Base-by-base conservation (phyloP, 805 yeast genomes). In the Dipodascopsis uninucleata region DNA sequence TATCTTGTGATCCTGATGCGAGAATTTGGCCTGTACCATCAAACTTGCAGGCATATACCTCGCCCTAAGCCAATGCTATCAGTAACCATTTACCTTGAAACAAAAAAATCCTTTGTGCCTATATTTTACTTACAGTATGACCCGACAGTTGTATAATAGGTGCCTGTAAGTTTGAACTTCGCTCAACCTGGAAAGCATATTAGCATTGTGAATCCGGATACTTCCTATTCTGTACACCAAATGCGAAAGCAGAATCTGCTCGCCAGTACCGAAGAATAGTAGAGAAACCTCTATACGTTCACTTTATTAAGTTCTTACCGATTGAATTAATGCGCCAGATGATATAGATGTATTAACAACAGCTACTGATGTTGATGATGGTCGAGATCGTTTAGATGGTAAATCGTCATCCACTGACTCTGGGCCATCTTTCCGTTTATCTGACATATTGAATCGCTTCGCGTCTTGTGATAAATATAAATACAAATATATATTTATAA, bases 1-100 rank as follows among this genome's bases (percentile, higher is more conserved):
- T 40, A 39, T 84, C 90, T 14, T 68, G 50, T 2, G 88, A 84
- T 4, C 80, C 82, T 2, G 87, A 71, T 0, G 82, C 89, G 16
- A 82, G 61, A 5, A 62, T 52, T 4, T 66, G 58, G 0, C 87
- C 89, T 21, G 67, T 63, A 2, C 59, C 63, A 57, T 70, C 77
- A 64, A 82, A 82, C 37, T 70, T 65, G 4, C 75, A 71, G 1
- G 77, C 61, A 14, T 77, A 64, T 0, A 80, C 80, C 1, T 81
- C 66, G 0, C 80, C 80, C 10, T 55, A 28, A n/a, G n/a, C n/a
- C n/a, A n/a, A n/a, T n/a, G n/a, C n/a, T n/a, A n/a, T n/a, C n/a
- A n/a, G n/a, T n/a, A n/a, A n/a, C n/a, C n/a, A n/a, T n/a, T n/a
- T n/a, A n/a, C n/a, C n/a, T n/a, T n/a, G n/a, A n/a, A n/a, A n/a